Evolutionary conservation across 2,329 filamentous ascomycete genomes (phyloP).

Genomic region (Xylariaceae sp.): DNA sequence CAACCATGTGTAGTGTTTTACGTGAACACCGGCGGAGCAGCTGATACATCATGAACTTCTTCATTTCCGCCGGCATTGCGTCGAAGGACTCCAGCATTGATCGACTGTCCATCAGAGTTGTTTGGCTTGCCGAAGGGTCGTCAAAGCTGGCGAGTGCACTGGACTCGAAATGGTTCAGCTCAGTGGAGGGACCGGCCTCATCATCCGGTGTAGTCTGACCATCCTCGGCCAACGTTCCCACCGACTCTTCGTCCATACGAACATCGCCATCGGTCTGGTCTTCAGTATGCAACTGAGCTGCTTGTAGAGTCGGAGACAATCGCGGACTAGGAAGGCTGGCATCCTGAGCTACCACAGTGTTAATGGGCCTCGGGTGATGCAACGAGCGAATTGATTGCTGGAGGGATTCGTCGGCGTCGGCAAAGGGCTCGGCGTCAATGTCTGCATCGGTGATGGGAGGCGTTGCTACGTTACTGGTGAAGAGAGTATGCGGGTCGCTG

Average conservation of each 20-base stretch:
- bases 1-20: slow-evolving; percentile 83
- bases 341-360: slow-evolving; percentile 74
- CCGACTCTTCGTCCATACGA: slow-evolving; percentile 36
- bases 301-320: slow-evolving; percentile 84
- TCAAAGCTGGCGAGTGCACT: slow-evolving; percentile 24
- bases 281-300: slow-evolving; percentile 48
- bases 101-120: slow-evolving; percentile 71
- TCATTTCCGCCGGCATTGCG: slow-evolving; percentile 83
- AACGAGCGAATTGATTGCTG: slow-evolving; percentile 44
- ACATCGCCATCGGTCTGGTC: slow-evolving; percentile 41
- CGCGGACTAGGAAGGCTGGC: slow-evolving; percentile 92
- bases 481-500: slow-evolving; percentile 56
- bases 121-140: slow-evolving; percentile 23
- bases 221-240: slow-evolving; percentile 33
- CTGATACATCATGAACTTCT: slow-evolving; percentile 96
- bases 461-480: slow-evolving; percentile 64
- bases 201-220: slow-evolving; percentile 40
- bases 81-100: slow-evolving; percentile 87
- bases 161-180: slow-evolving; percentile 21
- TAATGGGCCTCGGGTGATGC: slow-evolving; percentile 52
- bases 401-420: slow-evolving; percentile 47
- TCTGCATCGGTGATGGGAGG: slow-evolving; percentile 74
- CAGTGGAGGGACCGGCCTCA: slow-evolving; percentile 26
- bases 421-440: slow-evolving; percentile 58
- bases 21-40: slow-evolving; percentile 83